phyloP scores from a whole-genome alignment of 1,139 yeast species.

The Pichia sp. region DNA sequence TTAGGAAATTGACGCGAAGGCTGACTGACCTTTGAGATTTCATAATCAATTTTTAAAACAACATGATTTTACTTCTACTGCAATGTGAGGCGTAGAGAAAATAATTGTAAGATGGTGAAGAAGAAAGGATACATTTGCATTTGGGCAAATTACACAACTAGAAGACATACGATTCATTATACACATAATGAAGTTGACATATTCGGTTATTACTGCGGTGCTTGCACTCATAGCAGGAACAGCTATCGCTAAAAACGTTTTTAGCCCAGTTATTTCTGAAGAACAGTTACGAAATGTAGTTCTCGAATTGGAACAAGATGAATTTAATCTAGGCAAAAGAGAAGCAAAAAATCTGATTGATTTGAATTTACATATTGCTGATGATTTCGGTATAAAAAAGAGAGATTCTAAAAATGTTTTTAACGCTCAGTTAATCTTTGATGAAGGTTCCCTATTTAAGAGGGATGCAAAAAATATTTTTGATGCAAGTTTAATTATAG shows the following conservation, averaged over 20 bases:
- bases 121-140: no score
- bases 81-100: not conserved
- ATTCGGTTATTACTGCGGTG: not conserved
- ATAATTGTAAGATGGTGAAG: no score
- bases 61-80: not conserved
- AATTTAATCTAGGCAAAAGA: conserved; percentile 13
- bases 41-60: not conserved
- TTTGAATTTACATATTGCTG: conserved; percentile 2
- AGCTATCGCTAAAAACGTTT: conserved; percentile 19
- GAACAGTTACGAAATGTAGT: conserved; percentile 6
- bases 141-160: no score
- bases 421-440: conserved; percentile 10
- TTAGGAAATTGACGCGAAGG: not conserved
- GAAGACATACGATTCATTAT: not conserved
- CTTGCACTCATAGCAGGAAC: conserved; percentile 5
- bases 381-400: conserved; percentile 8
- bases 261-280: conserved; percentile 7
- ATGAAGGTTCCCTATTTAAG: conserved; percentile 17
- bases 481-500: conserved; percentile 10
- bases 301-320: conserved; percentile 12
- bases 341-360: conserved; percentile 21
- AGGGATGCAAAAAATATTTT: conserved; percentile 23
- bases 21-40: not conserved
- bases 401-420: conserved; percentile 21
- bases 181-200: conserved; percentile 7